These are phyloP conservation scores for Zymoseptoria brevis DNA, from an alignment of 2,329 filamentous ascomycete genomes.

Conservation along the genomic window DNA sequence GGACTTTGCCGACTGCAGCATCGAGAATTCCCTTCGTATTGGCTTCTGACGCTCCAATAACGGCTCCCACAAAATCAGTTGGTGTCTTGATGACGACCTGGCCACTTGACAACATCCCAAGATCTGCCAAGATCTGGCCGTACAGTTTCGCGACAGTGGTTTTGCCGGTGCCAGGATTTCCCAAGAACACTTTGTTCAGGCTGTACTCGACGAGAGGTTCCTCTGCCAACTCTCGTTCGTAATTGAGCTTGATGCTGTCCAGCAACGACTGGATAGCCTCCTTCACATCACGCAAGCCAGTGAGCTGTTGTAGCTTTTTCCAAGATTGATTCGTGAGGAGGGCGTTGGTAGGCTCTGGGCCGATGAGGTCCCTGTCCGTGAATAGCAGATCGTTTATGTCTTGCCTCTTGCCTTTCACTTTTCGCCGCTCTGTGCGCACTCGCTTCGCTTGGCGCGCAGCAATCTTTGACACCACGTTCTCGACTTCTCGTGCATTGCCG, in stretches of 20 bases:
- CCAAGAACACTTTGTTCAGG: conserved; percentile 63
- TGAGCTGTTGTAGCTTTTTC: conserved; percentile 49
- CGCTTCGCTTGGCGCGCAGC: conserved; percentile 52
- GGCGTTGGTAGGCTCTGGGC: conserved; percentile 53
- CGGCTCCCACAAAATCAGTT: conserved; percentile 60
- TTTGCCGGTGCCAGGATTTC: conserved; percentile 68
- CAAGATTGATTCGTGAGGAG: conserved; percentile 50
- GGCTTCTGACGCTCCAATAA: conserved; percentile 59
- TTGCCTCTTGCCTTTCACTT: conserved; percentile 14
- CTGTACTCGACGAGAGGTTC: conserved; percentile 51
- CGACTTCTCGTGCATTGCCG: conserved; percentile 62
- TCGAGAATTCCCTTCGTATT: conserved; percentile 66
- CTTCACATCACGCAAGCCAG: conserved; percentile 57
- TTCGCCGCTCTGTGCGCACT: conserved; percentile 41
- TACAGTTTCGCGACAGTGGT: conserved; percentile 69
- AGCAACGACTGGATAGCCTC: conserved; percentile 50
- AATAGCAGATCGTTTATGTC: conserved; percentile 52
- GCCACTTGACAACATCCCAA: conserved; percentile 60
- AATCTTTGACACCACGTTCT: conserved; percentile 53
- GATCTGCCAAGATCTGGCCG: conserved; percentile 57
- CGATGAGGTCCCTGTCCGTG: conserved; percentile 62
- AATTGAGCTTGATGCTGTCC: conserved; percentile 57
- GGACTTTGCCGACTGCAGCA: conserved; percentile 60
- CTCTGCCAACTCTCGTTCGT: conserved; percentile 56
- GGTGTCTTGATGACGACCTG: conserved; percentile 69